A percentile compares a stretch with the other conserved stretches of the same genome.
phyloP scores from a whole-genome alignment of 1,284 basidiomycete species.

The Takashimella koratensis region DNA sequence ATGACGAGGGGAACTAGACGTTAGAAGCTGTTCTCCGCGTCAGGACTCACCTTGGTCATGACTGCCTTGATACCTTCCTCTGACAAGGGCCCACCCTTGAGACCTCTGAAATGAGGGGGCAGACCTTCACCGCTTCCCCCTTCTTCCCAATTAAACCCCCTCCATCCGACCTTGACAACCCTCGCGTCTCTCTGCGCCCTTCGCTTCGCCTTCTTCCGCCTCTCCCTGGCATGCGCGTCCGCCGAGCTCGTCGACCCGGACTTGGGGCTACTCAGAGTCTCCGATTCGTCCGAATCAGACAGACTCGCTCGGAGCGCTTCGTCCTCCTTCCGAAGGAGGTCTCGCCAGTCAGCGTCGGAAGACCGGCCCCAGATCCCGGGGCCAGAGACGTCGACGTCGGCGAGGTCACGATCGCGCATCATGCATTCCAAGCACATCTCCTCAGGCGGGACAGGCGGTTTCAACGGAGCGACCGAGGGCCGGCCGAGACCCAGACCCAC shows the following conservation, averaged over 20 bases:
- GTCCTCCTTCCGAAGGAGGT: constrained; percentile 69
- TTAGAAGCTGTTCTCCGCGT: no score
- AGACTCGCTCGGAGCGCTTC: constrained; percentile 14
- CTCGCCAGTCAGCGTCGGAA: constrained; percentile 77
- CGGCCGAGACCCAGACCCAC: constrained; percentile 15
- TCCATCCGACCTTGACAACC: constrained; percentile 39
- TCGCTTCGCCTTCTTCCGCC: constrained; percentile 19
- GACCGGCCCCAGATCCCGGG: constrained; percentile 87
- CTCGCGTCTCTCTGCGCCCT: constrained; percentile 19
- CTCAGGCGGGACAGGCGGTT: constrained; percentile 33
- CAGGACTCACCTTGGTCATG: constrained; percentile 78
- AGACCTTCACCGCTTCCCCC: constrained; percentile 37
- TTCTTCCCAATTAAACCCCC: constrained; percentile 46
- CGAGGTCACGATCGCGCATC: constrained; percentile 98
- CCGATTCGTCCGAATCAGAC: neutral
- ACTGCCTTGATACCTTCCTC: constrained; percentile 81
- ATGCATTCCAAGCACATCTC: constrained; percentile 96
- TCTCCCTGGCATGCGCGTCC: constrained; percentile 20
- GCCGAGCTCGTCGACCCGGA: constrained; percentile 9
- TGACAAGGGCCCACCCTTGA: constrained; percentile 65
- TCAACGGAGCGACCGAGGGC: constrained; percentile 5
- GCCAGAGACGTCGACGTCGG: constrained; percentile 83
- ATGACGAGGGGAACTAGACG: constrained; percentile 53
- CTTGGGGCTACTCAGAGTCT: neutral
- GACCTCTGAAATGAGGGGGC: constrained; percentile 48